These are phyloP conservation scores for Moricandia arvensis DNA, from an alignment of 345 rosid species.

Conservation along the genomic window DNA sequence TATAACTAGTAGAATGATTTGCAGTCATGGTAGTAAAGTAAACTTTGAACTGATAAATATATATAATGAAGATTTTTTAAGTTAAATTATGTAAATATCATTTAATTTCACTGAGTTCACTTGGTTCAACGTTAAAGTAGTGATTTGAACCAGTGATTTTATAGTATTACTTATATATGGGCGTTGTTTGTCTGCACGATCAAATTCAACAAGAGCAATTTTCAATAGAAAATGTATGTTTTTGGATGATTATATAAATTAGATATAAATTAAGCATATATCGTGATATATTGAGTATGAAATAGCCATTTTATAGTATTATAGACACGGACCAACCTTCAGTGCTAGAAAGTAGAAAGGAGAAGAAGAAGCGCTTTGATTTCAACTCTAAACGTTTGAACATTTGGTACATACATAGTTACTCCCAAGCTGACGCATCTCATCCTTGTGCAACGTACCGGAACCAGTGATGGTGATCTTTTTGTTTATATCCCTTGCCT, in stretches of 20 bases:
- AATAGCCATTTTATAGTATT: neutral
- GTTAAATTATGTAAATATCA: neutral
- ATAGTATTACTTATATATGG: no score
- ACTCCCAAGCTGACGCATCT: constrained; percentile 48
- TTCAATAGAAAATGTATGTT: no score
- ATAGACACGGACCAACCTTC: neutral
- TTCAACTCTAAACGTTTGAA: neutral
- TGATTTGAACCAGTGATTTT: no score
- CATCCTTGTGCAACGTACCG: constrained; percentile 85
- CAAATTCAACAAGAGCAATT: no score
- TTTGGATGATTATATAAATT: no score
- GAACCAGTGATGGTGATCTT: constrained; percentile 93
- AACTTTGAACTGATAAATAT: neutral
- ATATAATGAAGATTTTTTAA: neutral
- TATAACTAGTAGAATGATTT: neutral
- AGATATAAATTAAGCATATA: no score
- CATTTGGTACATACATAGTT: neutral
- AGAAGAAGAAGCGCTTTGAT: neutral
- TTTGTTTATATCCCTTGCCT: constrained; percentile 86
- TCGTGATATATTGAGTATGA: no score
- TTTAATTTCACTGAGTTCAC: no score
- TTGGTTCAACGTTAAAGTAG: no score
- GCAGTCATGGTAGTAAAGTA: neutral
- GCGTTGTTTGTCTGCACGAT: no score
- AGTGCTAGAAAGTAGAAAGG: neutral